These are phyloP conservation scores for Pestalotiopsis fici DNA, from an alignment of 2,329 filamentous ascomycete genomes.

Conservation along the genomic window DNA sequence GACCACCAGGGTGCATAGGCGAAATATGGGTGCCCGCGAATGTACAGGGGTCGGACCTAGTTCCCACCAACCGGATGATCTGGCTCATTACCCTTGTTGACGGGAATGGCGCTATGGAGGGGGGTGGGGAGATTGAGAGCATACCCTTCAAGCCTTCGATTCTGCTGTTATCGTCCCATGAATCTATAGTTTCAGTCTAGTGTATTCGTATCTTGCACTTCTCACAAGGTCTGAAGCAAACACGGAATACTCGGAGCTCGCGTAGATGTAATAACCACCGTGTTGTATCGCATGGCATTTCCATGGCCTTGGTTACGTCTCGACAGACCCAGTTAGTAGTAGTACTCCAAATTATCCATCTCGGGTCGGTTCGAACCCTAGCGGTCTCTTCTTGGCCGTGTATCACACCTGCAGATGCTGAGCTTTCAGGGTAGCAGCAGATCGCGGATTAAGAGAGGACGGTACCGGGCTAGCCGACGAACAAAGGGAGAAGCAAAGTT, in stretches of 20 bases:
- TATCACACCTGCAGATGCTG: background rate
- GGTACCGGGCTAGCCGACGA: background rate
- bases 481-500: background rate
- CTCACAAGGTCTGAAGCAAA: background rate
- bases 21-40: background rate
- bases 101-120: background rate
- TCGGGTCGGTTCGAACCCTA: background rate
- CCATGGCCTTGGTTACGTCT: background rate
- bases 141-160: background rate
- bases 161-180: background rate
- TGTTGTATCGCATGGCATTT: background rate
- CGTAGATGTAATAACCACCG: background rate
- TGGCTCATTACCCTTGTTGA: background rate
- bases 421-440: background rate
- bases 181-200: background rate
- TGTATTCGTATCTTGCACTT: background rate
- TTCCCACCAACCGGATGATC: background rate
- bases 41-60: background rate
- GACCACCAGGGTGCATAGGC: background rate
- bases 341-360: background rate
- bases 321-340: background rate
- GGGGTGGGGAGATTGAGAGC: background rate
- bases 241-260: background rate
- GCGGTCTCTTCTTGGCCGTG: background rate
- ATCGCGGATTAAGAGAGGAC: background rate